Evolutionary conservation across 352 stramenopile species (phyloP).

Genomic region (Phytophthora sp.): DNA sequence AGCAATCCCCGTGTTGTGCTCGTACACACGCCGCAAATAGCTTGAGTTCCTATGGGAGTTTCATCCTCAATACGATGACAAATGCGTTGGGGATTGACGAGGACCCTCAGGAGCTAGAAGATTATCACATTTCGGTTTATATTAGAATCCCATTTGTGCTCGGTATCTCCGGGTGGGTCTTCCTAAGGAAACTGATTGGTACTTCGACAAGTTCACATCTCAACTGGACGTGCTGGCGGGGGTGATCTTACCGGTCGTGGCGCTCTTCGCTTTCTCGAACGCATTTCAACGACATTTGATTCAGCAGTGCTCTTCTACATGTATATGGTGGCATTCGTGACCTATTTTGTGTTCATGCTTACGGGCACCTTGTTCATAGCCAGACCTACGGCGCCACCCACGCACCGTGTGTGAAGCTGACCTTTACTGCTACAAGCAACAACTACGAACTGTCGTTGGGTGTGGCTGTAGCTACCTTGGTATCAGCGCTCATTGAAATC

Average conservation of each 20-base stretch:
- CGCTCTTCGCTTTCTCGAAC: conserved; percentile 79
- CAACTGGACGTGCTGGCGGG: conserved; percentile 54
- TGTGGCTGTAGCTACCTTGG: conserved; percentile 67
- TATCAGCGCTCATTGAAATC: conserved; percentile 55
- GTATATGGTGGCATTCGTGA: conserved; percentile 56
- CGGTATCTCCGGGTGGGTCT: conserved; percentile 44
- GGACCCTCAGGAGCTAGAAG: conserved; percentile 15
- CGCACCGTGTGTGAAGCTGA: conserved; percentile 51
- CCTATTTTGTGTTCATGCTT: conserved; percentile 76
- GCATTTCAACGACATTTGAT: conserved; percentile 55
- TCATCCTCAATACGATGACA: conserved; percentile 61
- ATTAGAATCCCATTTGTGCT: conserved; percentile 72
- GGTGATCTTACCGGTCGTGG: conserved; percentile 73
- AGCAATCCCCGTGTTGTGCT: conserved; percentile 1
- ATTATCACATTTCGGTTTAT: conserved; percentile 62
- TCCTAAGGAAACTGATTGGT: conserved; percentile 56
- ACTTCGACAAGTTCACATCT: conserved; percentile 53
- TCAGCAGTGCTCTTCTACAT: conserved; percentile 66
- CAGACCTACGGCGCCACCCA: conserved; percentile 45
- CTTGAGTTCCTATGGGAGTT: conserved; percentile 57
- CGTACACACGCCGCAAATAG: too few species aligned
- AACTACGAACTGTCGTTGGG: conserved; percentile 84
- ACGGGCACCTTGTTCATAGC: conserved; percentile 51
- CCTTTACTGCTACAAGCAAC: conserved; percentile 88
- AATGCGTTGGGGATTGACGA: conserved; percentile 40